phyloP scores from a whole-genome alignment of 805 yeast genomes.

The Candida cerambycidarum region DNA sequence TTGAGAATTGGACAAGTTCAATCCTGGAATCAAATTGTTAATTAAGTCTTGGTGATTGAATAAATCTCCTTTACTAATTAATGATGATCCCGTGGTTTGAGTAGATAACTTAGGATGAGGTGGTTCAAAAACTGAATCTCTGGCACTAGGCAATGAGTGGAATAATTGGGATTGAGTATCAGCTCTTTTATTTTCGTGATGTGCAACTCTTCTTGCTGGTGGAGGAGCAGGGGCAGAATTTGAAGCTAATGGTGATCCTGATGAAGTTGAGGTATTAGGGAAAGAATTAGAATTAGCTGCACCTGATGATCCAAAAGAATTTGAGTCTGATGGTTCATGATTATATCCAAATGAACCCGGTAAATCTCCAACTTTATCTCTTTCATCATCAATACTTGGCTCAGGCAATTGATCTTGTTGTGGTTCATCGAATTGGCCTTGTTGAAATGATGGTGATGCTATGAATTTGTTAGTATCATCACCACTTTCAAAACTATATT shows the following conservation, averaged over 20 bases:
- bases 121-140: constrained; percentile 28
- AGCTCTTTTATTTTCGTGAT: constrained; percentile 25
- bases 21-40: constrained; percentile 52
- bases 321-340: not conserved
- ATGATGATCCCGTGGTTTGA: constrained; percentile 43
- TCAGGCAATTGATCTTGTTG: constrained; percentile 8
- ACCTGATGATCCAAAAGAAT: not conserved
- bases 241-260: constrained; percentile 1
- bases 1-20: constrained; percentile 86
- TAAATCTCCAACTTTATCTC: constrained; percentile 18
- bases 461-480: constrained; percentile 35
- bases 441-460: constrained; percentile 25
- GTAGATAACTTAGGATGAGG: constrained; percentile 20
- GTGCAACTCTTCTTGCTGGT: constrained; percentile 52
- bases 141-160: constrained; percentile 43
- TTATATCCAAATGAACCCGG: constrained; percentile 5
- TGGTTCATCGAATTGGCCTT: constrained; percentile 12
- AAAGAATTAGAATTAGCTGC: not conserved
- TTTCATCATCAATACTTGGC: constrained; percentile 11
- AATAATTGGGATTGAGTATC: constrained; percentile 43
- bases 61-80: constrained; percentile 21
- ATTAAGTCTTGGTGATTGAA: constrained; percentile 18
- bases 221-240: constrained; percentile 51
- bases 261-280: not conserved
- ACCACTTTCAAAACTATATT: constrained; percentile 42